Conservation (phyloP, 805 yeast species). For the Metschnikowia lunata region DNA sequence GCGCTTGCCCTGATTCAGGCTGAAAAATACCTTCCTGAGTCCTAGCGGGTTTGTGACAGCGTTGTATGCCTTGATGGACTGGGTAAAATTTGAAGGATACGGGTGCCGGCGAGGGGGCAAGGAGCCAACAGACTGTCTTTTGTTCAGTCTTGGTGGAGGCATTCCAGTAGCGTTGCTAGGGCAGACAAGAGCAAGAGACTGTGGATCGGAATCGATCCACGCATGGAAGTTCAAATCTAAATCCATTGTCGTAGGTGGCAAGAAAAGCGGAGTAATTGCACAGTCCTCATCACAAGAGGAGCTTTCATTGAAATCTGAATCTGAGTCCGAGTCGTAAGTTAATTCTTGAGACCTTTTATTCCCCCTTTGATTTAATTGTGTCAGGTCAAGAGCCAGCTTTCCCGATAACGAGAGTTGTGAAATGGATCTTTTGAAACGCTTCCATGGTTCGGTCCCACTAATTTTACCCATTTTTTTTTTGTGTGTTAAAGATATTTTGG, state of each 20-base stretch:
- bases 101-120: slow-evolving; percentile 7
- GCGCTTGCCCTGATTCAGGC: not conserved
- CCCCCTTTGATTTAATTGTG: not conserved
- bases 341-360: not conserved
- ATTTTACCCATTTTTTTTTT: not conserved
- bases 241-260: slow-evolving; percentile 5
- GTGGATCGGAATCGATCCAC: not conserved
- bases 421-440: slow-evolving; percentile 10
- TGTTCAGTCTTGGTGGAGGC: slow-evolving; percentile 1
- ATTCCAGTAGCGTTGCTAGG: not conserved
- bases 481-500: no score
- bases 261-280: slow-evolving; percentile 5
- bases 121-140: not conserved
- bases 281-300: slow-evolving; percentile 1
- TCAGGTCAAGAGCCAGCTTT: not conserved
- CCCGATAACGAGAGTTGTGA: slow-evolving; percentile 8
- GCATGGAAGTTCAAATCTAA: not conserved
- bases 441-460: slow-evolving; percentile 6
- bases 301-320: not conserved
- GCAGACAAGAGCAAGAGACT: not conserved
- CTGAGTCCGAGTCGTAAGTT: not conserved
- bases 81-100: slow-evolving; percentile 2
- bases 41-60: slow-evolving; percentile 1
- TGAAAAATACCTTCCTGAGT: not conserved
- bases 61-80: slow-evolving; percentile 1